Evolutionary conservation across 2,329 filamentous ascomycete genomes (phyloP), one percentile per base, ranked within the genome.

Genomic region (Exophiala spinifera): DNA sequence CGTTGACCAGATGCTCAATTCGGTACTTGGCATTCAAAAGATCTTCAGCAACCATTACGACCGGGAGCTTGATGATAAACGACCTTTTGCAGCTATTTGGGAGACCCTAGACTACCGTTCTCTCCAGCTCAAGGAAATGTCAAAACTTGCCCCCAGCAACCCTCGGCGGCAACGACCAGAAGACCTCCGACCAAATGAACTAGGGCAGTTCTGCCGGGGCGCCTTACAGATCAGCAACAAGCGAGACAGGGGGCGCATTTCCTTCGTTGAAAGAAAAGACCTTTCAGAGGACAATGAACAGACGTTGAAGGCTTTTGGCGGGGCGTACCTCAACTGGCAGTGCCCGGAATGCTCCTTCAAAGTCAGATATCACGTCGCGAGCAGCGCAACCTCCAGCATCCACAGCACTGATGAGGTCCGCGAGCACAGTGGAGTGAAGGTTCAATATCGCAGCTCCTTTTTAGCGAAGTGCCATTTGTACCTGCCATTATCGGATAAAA

Each of bases 1-100:
- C 3, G 52, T 60, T 19, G 57, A 58, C 11, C 61, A 64, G 45
- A 54, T 64, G 17, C 55, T 56, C 3, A 61, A 59, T 42, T 55
- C 61, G 3, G 51, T 58, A 3, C 56, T 51, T 25, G 62, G 61
- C 4, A 56, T 64, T 51, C 55, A 63, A 46, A 49, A 40, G 3
- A 59, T 64, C 46, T 64, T 64, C 49, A 51, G 54, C 3, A 57
- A 61, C 17, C 61, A 62, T 50, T 64, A 64, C 40, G 61, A 64
- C 50, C 62, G 51, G 7, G 51, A 55, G n/a, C 55, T 64, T 3
- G 52, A 58, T 10, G 47, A 61, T 7, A 50, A 56, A 14, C 54
- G 51, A 17, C 62, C 62, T 7, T 63, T 61, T 37, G 42, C 20
- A 25, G 53, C 53, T 11, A 54, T 64, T 37, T 61, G 60, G 49